These are phyloP conservation scores for Suhomyces sp. DNA, from an alignment of 805 yeast genomes.

Conservation along the genomic window DNA sequence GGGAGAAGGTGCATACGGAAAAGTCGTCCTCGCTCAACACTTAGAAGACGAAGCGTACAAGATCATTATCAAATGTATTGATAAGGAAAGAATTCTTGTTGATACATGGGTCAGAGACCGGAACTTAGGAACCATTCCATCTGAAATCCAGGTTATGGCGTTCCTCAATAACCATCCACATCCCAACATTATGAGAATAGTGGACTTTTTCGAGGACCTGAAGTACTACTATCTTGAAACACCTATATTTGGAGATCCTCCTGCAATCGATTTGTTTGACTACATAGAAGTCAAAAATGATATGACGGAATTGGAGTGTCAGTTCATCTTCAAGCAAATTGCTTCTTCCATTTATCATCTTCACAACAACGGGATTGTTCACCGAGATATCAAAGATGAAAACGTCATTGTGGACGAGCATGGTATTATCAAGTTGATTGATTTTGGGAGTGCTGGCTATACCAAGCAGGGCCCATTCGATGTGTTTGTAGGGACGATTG, in stretches of 20 bases:
- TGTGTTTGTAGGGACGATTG: slow-evolving; percentile 95
- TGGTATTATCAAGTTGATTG: slow-evolving; percentile 81
- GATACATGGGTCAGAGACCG: slow-evolving; percentile 98
- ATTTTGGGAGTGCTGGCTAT: slow-evolving; percentile 94
- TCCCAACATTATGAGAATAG: slow-evolving; percentile 77
- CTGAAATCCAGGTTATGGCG: slow-evolving; percentile 93
- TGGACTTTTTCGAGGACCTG: slow-evolving; percentile 92
- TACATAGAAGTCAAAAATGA: slow-evolving; percentile 80
- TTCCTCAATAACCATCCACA: slow-evolving; percentile 75
- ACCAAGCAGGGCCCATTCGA: slow-evolving; percentile 91
- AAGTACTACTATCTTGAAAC: slow-evolving; percentile 88
- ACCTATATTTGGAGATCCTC: slow-evolving; percentile 83
- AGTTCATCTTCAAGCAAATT: slow-evolving; percentile 73
- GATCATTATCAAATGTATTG: slow-evolving; percentile 83
- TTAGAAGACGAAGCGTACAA: slow-evolving; percentile 58
- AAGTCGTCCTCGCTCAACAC: slow-evolving; percentile 77
- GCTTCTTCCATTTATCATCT: slow-evolving; percentile 76
- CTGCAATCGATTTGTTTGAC: slow-evolving; percentile 92
- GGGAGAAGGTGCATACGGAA: slow-evolving; percentile 98
- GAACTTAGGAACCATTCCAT: slow-evolving; percentile 85
- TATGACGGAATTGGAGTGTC: slow-evolving; percentile 78
- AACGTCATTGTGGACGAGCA: slow-evolving; percentile 83
- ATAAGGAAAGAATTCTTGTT: slow-evolving; percentile 87
- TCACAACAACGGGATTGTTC: slow-evolving; percentile 84
- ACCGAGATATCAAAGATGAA: slow-evolving; percentile 93